Base-by-base conservation (phyloP, 345 rosid species). In the Psidium friedrichsthalianum region DNA sequence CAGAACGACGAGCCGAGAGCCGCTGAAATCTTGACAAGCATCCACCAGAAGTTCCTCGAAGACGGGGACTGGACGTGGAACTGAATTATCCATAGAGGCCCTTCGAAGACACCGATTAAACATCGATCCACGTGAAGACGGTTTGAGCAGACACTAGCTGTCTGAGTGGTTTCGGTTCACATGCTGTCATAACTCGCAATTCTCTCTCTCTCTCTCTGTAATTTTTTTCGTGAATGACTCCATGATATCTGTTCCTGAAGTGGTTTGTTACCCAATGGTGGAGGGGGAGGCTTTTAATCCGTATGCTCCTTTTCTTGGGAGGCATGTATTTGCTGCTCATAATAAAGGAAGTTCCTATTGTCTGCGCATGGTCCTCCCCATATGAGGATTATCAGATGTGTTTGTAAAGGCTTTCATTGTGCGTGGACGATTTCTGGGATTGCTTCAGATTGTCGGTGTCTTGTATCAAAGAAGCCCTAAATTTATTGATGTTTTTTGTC, bases 41-140 rank as follows among this genome's bases (percentile, higher is more conserved):
- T 51, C 83, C 20, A 47, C 83, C 32, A 47, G 42, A 53, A 82
- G 89, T 83, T 81, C 36, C 86, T 32, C 82, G 85, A 22, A 74
- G 85, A 69, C 87, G 51, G 74, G 83, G 74, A 57, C 87, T 91
- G 91, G 95, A 95, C 86, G 98, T 96, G 84, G 98, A 91, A 96
- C 98, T 13, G 93, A 91, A 87, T 88, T 96, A 91, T 92, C 88
- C 89, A 94, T 94, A 64, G 98, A 80, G 96, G 47, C 87, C 83
- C 96, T 96, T 96, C 5, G 89, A 91, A 86, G 84, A 88, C 44
- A 85, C 93, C 93, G 78, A 44, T 12, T 74, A 56, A 27, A 82
- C 55, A 36, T 55, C 74, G 32, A 32, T 40, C 64, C 74, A 16
- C 84, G 22, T 83, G 80, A 18, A 40, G 64, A 22, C 16, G 25